Evolutionary conservation across 768 basidiomycete genomes (phyloP).

Genomic region (Terana coerulea): DNA sequence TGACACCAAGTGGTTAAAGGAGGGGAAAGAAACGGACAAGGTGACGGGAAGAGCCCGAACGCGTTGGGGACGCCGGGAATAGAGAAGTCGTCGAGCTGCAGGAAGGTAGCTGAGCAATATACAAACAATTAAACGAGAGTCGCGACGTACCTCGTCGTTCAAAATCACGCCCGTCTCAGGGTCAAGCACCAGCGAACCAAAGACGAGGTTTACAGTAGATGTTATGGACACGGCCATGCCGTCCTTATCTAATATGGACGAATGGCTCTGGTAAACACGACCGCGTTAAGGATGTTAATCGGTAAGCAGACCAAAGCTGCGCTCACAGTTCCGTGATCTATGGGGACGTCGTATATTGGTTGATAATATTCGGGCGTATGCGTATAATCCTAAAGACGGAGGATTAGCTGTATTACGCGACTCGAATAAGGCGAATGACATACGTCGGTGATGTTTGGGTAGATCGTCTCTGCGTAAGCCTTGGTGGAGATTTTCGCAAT

Average conservation of each 20-base stretch:
- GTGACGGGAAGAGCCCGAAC: constrained; percentile 80
- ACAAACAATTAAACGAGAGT: neutral
- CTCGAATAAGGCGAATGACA: constrained; percentile 25
- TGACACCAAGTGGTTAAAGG: neutral
- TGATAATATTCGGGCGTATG: constrained; percentile 82
- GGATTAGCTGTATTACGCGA: constrained; percentile 7
- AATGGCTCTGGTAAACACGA: constrained; percentile 90
- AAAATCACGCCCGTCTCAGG: constrained; percentile 83
- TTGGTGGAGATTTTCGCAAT: constrained; percentile 69
- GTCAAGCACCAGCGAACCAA: constrained; percentile 87
- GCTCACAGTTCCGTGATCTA: constrained; percentile 85
- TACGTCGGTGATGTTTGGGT: constrained; percentile 80
- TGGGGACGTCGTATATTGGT: constrained; percentile 70
- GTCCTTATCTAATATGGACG: constrained; percentile 75
- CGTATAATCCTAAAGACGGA: constrained; percentile 65
- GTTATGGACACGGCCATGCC: constrained; percentile 89
- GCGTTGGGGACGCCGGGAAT: constrained; percentile 79
- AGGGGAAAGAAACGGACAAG: constrained; percentile 46
- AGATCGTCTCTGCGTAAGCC: constrained; percentile 56
- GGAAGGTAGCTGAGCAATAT: neutral
- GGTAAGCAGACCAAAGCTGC: neutral
- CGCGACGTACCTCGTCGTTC: constrained; percentile 68
- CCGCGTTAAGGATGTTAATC: constrained; percentile 6
- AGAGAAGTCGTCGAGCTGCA: constrained; percentile 89
- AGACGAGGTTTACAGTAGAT: constrained; percentile 85